Evolutionary conservation across 441 rosid genomes (phyloP).

Genomic region (Viola pubescens): DNA sequence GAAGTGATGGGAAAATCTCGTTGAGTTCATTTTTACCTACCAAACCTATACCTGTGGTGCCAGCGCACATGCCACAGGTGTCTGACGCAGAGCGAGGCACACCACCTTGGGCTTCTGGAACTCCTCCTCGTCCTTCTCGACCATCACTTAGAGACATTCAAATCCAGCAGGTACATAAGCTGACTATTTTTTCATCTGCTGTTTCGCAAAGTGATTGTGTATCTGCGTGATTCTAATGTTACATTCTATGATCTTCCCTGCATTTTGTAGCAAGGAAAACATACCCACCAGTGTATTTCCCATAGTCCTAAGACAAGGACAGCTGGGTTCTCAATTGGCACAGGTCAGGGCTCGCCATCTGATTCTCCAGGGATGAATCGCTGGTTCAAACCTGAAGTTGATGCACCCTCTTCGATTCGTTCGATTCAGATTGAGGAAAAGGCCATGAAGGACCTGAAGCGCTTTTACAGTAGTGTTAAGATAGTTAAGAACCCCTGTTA

Average conservation of each 20-base stretch:
- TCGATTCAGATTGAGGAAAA: slow-evolving; percentile 94
- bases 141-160: slow-evolving; percentile 96
- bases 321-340: slow-evolving; percentile 59
- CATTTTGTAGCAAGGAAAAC: slow-evolving; percentile 44
- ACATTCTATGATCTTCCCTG: background rate
- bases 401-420: slow-evolving; percentile 66
- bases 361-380: slow-evolving; percentile 79
- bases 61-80: slow-evolving; percentile 35
- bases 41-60: slow-evolving; percentile 63
- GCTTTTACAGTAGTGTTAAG: slow-evolving; percentile 82
- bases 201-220: background rate
- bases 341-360: slow-evolving; percentile 75
- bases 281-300: slow-evolving; percentile 37
- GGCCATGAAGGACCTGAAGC: slow-evolving; percentile 93
- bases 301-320: slow-evolving; percentile 69
- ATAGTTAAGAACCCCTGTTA: slow-evolving; percentile 58
- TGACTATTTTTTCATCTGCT: background rate
- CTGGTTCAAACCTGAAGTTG: slow-evolving; percentile 88
- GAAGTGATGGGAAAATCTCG: slow-evolving; percentile 50
- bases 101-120: slow-evolving; percentile 89
- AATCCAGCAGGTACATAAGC: slow-evolving; percentile 68
- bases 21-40: slow-evolving; percentile 69
- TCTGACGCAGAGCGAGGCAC: slow-evolving; percentile 62
- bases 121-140: slow-evolving; percentile 62
- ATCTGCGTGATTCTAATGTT: background rate